A percentile compares a stretch with the other conserved stretches of the same genome.
Conservation (phyloP, 257 asterid species). For the Misopates orontium region DNA sequence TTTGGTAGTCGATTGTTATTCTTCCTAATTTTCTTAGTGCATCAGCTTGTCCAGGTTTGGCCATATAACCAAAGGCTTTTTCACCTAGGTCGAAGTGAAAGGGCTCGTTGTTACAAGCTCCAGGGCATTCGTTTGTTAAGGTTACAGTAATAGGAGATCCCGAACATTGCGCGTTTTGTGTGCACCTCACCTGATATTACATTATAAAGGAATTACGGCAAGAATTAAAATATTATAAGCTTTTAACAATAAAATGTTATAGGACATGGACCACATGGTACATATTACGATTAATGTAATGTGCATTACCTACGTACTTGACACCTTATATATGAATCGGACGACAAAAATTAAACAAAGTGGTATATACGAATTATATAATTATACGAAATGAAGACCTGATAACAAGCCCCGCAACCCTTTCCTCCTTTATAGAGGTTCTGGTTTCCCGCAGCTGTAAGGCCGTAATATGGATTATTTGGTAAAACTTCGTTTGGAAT, state of each 20-base stretch:
- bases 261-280: not conserved
- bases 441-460: constrained; percentile 13
- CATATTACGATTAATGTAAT: not conserved
- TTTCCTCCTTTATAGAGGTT: not conserved
- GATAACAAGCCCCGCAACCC: constrained; percentile 11
- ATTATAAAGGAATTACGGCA: no score
- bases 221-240: no score
- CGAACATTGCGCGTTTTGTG: constrained; percentile 19
- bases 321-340: not conserved
- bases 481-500: not conserved
- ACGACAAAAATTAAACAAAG: no score
- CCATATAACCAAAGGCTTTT: constrained; percentile 28
- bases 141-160: constrained; percentile 23
- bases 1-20: constrained; percentile 25
- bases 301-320: not conserved
- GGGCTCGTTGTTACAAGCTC: constrained; percentile 24
- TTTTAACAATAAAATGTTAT: no score
- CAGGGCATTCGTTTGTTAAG: constrained; percentile 31
- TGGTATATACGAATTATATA: no score
- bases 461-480: not conserved
- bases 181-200: constrained; percentile 25
- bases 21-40: constrained; percentile 16
- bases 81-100: constrained; percentile 32
- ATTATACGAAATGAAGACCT: not conserved
- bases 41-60: constrained; percentile 27